phyloP scores from a whole-genome alignment of 805 yeast species.

The Kuraishia borneana region DNA sequence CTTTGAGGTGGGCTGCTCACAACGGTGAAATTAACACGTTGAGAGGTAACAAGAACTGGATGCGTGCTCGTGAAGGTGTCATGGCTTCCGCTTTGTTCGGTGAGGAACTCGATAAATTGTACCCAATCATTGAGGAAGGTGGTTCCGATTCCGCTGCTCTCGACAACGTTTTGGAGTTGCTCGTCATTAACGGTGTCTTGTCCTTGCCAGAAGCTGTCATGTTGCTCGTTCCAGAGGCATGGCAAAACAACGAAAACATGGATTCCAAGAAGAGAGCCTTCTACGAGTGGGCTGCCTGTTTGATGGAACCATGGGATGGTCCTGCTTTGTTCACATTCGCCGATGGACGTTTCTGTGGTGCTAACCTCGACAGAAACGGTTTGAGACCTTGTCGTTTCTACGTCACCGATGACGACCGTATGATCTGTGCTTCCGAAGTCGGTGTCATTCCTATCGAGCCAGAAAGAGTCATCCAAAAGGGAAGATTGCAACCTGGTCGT shows the following conservation, averaged over 20 bases:
- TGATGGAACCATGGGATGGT: slow-evolving; percentile 99
- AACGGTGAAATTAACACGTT: slow-evolving; percentile 97
- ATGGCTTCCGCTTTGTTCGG: slow-evolving; percentile 83
- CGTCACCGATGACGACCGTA: slow-evolving; percentile 86
- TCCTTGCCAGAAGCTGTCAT: slow-evolving; percentile 95
- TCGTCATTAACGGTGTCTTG: slow-evolving; percentile 84
- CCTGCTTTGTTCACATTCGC: slow-evolving; percentile 96
- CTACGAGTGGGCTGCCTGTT: slow-evolving; percentile 98
- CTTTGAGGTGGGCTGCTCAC: slow-evolving; percentile 94
- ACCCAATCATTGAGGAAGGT: slow-evolving; percentile 95
- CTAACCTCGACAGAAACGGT: slow-evolving; percentile 94
- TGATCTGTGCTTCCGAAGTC: slow-evolving; percentile 97
- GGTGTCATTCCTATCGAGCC: slow-evolving; percentile 91
- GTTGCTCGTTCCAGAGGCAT: slow-evolving; percentile 96
- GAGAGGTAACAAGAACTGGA: slow-evolving; percentile 98
- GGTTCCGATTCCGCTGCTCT: slow-evolving; percentile 98
- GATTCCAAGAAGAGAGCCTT: slow-evolving; percentile 90
- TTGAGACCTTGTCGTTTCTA: slow-evolving; percentile 97
- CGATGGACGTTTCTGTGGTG: slow-evolving; percentile 97
- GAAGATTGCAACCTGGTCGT: slow-evolving; percentile 92
- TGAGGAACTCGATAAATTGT: slow-evolving; percentile 81
- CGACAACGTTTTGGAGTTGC: slow-evolving; percentile 87
- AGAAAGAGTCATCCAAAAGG: slow-evolving; percentile 74
- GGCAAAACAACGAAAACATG: slow-evolving; percentile 83
- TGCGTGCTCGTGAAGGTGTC: slow-evolving; percentile 97